Base-by-base conservation (phyloP, 768 basidiomycete species). In the Lactarius vividus region DNA sequence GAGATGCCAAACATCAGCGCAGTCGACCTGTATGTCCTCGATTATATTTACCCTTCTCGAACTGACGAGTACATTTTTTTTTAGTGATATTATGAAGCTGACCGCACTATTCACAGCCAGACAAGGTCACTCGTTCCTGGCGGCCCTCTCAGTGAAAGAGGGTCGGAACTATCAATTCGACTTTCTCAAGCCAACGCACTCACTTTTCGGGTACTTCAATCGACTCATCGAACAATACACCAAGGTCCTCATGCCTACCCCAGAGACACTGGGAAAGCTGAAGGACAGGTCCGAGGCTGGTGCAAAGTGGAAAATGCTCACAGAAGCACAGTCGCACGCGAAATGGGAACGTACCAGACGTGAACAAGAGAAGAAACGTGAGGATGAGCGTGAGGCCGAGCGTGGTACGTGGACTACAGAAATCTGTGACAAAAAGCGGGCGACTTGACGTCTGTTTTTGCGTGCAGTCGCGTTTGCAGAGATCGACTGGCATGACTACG, bases 401-500 rank as follows among this genome's bases (percentile, higher is more conserved):
- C 83, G 88, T 78, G 83, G 93, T 87, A 74, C 72, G 92, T 83
- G 18, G 53, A n/a, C 61, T 35, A 26, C 57, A 15, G 33, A 39
- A n/a, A 57, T 39, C 28, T n/a, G 28, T 18, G 26, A 29, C 49
- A 23, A 42, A 31, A 62, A 28, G 33, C 37, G 35, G 63, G 46
- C n/a, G 67, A 61, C 71, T 9, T 69, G 35, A 65, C 40, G 62
- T 37, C 60, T 55, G 28, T 56, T 71, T 33, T 49, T 62, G 10
- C 65, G 18, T 60, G 7, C 66, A 90, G 92, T 87, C 77, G 96
- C 96, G 5, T 96, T 97, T 73, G 93, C 94, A 53, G 93, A 96
- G 74, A 98, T 99, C 71, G 97, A 99, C 74, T 99, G 97, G 97
- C 94, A 99, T 73, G 97, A 98, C 74, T 98, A 97, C 78, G 94